Conservation (phyloP, 257 asterid species). For the Lantana camara region DNA sequence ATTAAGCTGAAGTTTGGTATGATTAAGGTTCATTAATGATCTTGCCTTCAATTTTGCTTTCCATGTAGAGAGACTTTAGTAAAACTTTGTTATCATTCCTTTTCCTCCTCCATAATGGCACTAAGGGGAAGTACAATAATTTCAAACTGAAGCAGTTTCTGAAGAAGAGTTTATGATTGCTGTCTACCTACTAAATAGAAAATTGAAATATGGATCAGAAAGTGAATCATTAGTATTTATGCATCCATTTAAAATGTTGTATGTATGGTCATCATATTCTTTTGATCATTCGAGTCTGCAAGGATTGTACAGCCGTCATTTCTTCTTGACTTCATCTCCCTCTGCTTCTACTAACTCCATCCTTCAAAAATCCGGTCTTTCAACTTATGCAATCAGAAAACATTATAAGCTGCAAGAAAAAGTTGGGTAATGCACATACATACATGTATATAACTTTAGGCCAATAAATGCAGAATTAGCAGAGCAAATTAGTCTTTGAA, state of each 20-base stretch:
- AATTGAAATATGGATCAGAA: constrained; percentile 33
- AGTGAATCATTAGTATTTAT: constrained; percentile 32
- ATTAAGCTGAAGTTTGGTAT: background rate
- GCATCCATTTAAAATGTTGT: constrained; percentile 5
- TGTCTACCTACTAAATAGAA: constrained; percentile 31
- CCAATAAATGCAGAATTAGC: background rate
- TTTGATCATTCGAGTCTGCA: constrained; percentile 39
- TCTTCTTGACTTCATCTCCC: constrained; percentile 29
- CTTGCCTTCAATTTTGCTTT: background rate
- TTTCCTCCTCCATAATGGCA: constrained; percentile 11
- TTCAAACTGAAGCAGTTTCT: constrained; percentile 30
- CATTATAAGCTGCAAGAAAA: constrained; percentile 11
- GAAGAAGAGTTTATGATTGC: constrained; percentile 34
- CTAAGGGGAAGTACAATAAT: constrained; percentile 31
- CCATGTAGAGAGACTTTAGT: too few species aligned
- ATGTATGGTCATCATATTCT: constrained; percentile 34
- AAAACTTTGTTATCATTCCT: background rate
- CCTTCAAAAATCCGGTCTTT: too few species aligned
- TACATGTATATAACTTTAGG: background rate
- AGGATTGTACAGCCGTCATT: constrained; percentile 46
- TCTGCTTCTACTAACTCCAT: constrained; percentile 16
- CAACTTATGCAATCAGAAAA: constrained; percentile 15
- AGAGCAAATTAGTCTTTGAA: background rate
- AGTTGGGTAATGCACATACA: background rate
- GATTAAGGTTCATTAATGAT: background rate